Evolutionary conservation across 495 filamentous ascomycete species (phyloP), one percentile per base, ranked within the genome.

Genomic region (Peziza echinospora): DNA sequence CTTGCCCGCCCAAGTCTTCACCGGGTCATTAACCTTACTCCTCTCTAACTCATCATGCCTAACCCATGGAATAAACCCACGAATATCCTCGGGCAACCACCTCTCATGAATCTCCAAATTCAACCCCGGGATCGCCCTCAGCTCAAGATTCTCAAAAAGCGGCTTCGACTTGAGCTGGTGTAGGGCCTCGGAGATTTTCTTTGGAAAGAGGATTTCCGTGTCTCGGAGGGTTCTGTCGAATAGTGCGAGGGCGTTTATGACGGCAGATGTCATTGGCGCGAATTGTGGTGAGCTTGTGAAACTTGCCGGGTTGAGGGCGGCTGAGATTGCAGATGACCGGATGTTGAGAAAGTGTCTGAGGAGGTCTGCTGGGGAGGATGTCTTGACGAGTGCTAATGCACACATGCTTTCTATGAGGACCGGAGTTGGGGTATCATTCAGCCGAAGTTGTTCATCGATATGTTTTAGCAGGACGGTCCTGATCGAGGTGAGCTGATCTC

Each of bases 21-120:
- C 71, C 44, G 73, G 70, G 43, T 76, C 71, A 23, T 71, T 67
- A 0, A 77, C 77, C 48, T 84, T 72, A 16, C 64, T 51, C 21
- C 70, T 71, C 21, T 75, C 71, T 23, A 92, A 59, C 51, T 91
- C 83, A 47, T 86, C 84, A 51, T 91, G 72, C 24, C 84, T 76
- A 42, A 93, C 80, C 65, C 84, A 93, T 0, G 89, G 91, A 0
- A 77, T 91, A 61, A 91, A 96, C 44, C 78, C 81, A 24, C 70
- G 71, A 24, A 94, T 79, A 44, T 92, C 84, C 10, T 84, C 75
- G 5, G 81, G 71, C 28, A 91, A 76, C 82, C 83, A 94, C 30
- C 72, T 69, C 45, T 75, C 76, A 51, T 87, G 75, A 26, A 89
- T 60, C 53, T 91, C 85, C n/a, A 97, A 63, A 26, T 81, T 71